Conservation (phyloP, 306 rosid genomes). For the Quercus engelmannii region DNA sequence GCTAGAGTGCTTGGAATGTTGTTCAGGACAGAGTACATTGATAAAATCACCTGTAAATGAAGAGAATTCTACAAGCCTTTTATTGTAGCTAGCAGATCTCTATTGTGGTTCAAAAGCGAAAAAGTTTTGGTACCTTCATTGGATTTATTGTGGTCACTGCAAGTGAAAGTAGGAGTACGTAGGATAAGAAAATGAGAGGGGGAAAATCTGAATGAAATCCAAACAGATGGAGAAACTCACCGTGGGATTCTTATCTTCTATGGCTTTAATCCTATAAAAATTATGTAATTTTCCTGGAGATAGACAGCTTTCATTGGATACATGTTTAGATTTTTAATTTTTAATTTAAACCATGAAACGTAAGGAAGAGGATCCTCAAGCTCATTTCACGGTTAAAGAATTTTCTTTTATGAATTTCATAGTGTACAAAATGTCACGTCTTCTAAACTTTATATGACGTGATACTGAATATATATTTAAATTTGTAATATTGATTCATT, state of each 20-base stretch:
- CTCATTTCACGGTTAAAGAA: no score
- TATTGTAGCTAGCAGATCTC: constrained; percentile 20
- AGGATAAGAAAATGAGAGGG: constrained; percentile 24
- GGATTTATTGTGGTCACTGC: constrained; percentile 36
- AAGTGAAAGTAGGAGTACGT: background rate
- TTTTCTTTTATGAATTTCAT: no score
- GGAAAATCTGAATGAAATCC: constrained; percentile 18
- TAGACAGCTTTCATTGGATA: background rate
- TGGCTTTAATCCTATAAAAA: background rate
- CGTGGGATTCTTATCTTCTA: constrained; percentile 3
- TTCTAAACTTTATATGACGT: no score
- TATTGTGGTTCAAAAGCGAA: background rate
- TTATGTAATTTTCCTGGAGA: background rate
- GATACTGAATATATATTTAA: no score
- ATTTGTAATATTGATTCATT: no score
- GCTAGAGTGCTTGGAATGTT: constrained; percentile 57
- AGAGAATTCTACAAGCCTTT: constrained; percentile 25
- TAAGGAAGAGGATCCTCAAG: no score
- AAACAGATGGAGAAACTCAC: constrained; percentile 2
- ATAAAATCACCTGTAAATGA: constrained; percentile 25
- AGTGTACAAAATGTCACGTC: no score
- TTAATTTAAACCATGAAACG: no score
- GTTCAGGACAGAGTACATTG: constrained; percentile 56
- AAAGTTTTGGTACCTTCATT: constrained; percentile 20
- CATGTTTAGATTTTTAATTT: no score